These are phyloP conservation scores for Diaporthe sp. DNA, from an alignment of 2,329 filamentous ascomycete species.

Conservation along the genomic window DNA sequence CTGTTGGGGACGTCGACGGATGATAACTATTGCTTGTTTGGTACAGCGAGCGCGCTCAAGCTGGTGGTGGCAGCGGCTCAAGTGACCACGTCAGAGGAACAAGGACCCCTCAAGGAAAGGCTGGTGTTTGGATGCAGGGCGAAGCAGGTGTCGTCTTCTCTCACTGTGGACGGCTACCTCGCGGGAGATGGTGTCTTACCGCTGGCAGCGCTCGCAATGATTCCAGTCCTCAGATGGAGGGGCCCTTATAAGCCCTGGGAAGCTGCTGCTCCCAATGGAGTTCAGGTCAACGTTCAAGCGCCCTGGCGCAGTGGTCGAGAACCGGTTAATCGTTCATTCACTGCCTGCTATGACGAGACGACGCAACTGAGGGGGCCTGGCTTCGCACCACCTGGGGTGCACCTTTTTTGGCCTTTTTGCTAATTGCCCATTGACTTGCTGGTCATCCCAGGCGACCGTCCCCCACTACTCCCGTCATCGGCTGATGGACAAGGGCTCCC, in stretches of 20 bases:
- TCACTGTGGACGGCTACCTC: background rate
- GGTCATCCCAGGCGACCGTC: no score
- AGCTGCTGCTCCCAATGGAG: background rate
- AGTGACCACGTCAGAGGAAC: background rate
- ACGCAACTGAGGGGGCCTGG: conserved; percentile 20
- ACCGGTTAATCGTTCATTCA: conserved; percentile 23
- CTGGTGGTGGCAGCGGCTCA: background rate
- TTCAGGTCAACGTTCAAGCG: conserved; percentile 18
- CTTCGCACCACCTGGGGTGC: conserved; percentile 20
- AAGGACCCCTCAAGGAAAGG: background rate
- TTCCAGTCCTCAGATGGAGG: background rate
- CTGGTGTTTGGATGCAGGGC: background rate
- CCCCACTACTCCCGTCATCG: no score
- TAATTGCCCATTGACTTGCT: background rate
- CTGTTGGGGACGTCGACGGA: background rate
- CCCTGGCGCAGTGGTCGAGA: conserved; percentile 21
- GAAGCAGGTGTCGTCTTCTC: background rate
- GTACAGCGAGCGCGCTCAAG: background rate
- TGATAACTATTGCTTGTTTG: background rate
- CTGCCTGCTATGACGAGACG: conserved; percentile 15
- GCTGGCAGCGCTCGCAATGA: background rate
- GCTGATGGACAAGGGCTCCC: background rate
- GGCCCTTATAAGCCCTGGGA: background rate
- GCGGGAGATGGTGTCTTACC: background rate
- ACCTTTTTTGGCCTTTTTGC: background rate